These are phyloP conservation scores for Gentiana straminea DNA, from an alignment of 257 asterid genomes.

Conservation along the genomic window DNA sequence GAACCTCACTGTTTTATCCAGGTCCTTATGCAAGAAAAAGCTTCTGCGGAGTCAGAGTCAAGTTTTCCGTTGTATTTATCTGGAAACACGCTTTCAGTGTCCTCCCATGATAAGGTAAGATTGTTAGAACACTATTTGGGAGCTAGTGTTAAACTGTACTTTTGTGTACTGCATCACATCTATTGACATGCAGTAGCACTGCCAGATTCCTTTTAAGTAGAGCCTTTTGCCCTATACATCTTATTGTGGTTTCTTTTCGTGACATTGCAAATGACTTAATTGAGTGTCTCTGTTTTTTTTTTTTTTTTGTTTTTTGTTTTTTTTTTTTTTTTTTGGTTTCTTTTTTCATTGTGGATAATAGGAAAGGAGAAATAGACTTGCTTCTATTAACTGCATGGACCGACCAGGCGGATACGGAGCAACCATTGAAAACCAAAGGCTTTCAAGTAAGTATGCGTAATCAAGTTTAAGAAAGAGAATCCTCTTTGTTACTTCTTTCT, in stretches of 20 bases:
- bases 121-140: neutral
- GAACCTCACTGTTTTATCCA: slow-evolving; percentile 18
- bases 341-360: slow-evolving; percentile 12
- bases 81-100: slow-evolving; percentile 17
- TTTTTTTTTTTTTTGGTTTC: slow-evolving; percentile 1
- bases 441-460: slow-evolving; percentile 40
- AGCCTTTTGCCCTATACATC: too few relatives aligned
- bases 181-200: too few relatives aligned
- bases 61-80: slow-evolving; percentile 25
- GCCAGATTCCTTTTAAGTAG: too few relatives aligned
- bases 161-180: neutral
- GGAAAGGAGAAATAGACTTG: slow-evolving; percentile 27
- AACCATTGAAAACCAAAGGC: slow-evolving; percentile 21
- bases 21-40: slow-evolving; percentile 24
- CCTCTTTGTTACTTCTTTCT: too few relatives aligned
- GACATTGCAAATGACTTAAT: neutral
- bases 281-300: neutral
- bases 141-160: neutral
- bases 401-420: slow-evolving; percentile 24
- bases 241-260: neutral
- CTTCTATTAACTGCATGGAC: slow-evolving; percentile 12
- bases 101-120: slow-evolving; percentile 27
- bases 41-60: slow-evolving; percentile 22
- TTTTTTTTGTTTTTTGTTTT: slow-evolving; percentile 3
- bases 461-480: neutral